Conservation (phyloP, 495 filamentous ascomycete species). For the Penicillium tannophilum region DNA sequence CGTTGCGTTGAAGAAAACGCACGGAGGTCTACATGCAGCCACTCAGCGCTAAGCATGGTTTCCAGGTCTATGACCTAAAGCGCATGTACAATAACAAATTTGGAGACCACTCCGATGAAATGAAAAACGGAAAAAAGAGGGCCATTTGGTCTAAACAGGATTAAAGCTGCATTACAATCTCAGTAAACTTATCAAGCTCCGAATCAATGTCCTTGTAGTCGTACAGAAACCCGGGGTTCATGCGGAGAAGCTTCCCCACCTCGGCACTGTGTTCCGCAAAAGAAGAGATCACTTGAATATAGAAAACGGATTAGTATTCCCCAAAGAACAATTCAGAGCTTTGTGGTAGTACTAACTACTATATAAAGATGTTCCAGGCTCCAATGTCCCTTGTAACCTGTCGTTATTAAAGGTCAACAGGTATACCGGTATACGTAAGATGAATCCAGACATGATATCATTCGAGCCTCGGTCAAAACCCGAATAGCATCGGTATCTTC, state of each 20-base stretch:
- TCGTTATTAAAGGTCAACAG: neutral
- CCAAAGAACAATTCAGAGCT: too few species aligned
- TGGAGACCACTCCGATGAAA: conserved; percentile 15
- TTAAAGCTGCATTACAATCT: neutral
- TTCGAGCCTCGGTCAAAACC: neutral
- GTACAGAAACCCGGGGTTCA: neutral
- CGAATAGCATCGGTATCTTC: neutral
- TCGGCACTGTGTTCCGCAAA: neutral
- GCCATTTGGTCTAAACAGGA: conserved; percentile 23
- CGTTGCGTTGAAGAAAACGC: conserved; percentile 12
- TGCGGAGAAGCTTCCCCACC: conserved; percentile 5
- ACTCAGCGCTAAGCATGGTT: neutral
- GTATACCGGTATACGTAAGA: neutral
- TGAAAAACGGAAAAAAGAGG: conserved; percentile 30
- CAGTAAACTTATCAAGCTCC: neutral
- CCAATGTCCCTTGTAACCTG: neutral
- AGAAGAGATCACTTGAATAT: too few species aligned
- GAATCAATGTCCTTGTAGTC: neutral
- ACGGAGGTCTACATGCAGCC: conserved; percentile 5
- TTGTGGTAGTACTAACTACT: too few species aligned
- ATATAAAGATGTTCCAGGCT: neutral
- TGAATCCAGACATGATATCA: neutral
- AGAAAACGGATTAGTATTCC: too few species aligned
- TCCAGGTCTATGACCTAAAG: conserved; percentile 1
- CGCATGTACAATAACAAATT: conserved; percentile 22